Percentiles rank a stretch among this genome's conserved stretches.
phyloP scores from a whole-genome alignment of 2,329 filamentous ascomycete species.

The Trichoderma sp. region DNA sequence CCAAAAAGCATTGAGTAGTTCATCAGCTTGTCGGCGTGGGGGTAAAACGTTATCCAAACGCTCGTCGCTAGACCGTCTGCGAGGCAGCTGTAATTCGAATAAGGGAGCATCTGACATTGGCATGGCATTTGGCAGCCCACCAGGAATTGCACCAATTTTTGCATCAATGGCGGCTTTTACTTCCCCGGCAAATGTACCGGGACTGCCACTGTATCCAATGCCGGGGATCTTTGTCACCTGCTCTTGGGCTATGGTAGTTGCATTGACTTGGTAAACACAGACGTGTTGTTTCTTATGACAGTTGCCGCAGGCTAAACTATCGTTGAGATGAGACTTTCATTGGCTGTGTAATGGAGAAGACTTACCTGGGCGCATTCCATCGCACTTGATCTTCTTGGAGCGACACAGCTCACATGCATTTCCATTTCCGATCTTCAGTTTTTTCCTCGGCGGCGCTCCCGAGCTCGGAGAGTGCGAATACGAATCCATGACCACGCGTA shows the following conservation, averaged over 20 bases:
- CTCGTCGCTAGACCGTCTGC: neutral
- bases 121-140: neutral
- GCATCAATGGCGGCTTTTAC: conserved; percentile 8
- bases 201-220: conserved; percentile 5
- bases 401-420: conserved; percentile 7
- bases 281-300: neutral
- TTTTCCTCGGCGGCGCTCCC: neutral
- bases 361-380: conserved; percentile 10
- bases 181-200: neutral
- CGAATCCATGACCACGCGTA: neutral
- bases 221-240: neutral
- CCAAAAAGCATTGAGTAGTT: neutral
- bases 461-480: neutral
- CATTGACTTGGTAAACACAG: neutral
- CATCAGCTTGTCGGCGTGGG: neutral
- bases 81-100: neutral
- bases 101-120: conserved; percentile 2
- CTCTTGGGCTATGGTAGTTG: neutral
- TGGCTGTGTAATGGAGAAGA: too few relatives aligned
- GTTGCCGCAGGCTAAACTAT: neutral
- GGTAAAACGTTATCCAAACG: neutral
- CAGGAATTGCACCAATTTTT: neutral
- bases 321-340: neutral
- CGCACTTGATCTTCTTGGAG: neutral
- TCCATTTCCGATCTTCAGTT: neutral